Evolutionary conservation across 2,329 filamentous ascomycete species (phyloP), one percentile per base, ranked within the genome.

Genomic region (Fonsecaea nubica): DNA sequence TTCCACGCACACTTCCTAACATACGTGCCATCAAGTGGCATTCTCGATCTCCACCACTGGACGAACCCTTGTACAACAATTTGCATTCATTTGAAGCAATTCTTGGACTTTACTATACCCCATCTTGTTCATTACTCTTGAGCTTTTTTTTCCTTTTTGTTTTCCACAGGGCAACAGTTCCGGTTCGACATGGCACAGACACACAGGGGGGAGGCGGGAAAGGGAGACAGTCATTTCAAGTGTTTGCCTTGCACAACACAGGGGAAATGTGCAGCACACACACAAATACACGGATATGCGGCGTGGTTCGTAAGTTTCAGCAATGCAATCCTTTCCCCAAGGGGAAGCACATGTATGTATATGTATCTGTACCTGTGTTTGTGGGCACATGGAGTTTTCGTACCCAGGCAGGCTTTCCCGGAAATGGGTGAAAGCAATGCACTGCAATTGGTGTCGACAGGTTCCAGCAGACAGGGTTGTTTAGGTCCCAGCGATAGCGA

Each of bases 91-190:
- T 50, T 50, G 7, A 50, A 50, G 45, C 45, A 25, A 18, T 50
- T 50, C 45, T 50, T 50, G 45, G 45, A 50, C 45, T 50, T 50
- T 21, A 50, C 12, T 50, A 50, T 50, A 50, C 45, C 45, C 45
- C 45, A 50, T 50, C 45, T 50, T 50, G 45, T 50, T 50, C 45
- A 3, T 50, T 25, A n/a, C 45, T 42, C 45, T 25, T 1, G 18
- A 12, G 13, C 36, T 38, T 38, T 25, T n/a, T 42, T 42, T n/a
- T 42, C 10, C 40, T 50, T 25, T 15, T 48, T 25, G 25, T 25
- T 21, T 25, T 50, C 25, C 45, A 50, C 21, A 50, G 7, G 45
- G 45, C n/a, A 50, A 50, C 45, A 25, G 45, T 50, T 50, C 45
- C 18, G 45, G n/a, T 45, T 45, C 42, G n/a, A 45, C 21, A 18